phyloP scores from a whole-genome alignment of 2,329 filamentous ascomycete genomes.

The Davidsoniella eucalypti region DNA sequence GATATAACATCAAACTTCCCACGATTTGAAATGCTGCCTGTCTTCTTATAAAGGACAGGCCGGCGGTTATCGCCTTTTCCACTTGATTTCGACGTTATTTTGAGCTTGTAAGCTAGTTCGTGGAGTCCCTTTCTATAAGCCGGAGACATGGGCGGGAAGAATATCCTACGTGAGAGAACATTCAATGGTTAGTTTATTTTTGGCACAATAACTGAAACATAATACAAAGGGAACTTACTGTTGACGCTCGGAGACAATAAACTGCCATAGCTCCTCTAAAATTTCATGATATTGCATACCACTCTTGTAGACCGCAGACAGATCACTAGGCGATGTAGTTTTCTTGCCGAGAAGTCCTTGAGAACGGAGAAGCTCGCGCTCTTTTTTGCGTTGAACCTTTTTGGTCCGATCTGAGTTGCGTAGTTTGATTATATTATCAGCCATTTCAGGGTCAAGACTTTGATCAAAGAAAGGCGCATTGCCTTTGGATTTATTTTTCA shows the following conservation, averaged over 20 bases:
- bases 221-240: slow-evolving; percentile 33
- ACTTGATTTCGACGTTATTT: slow-evolving; percentile 68
- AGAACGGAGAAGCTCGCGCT: slow-evolving; percentile 51
- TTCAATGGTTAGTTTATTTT: slow-evolving; percentile 7
- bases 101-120: slow-evolving; percentile 56
- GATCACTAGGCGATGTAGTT: slow-evolving; percentile 56
- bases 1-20: neutral
- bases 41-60: slow-evolving; percentile 44
- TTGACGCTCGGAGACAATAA: slow-evolving; percentile 46
- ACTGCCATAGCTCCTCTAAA: slow-evolving; percentile 53
- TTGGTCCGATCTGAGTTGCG: slow-evolving; percentile 54
- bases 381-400: slow-evolving; percentile 53
- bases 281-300: slow-evolving; percentile 34
- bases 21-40: neutral
- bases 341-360: slow-evolving; percentile 49
- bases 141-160: slow-evolving; percentile 73
- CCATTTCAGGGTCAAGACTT: slow-evolving; percentile 50
- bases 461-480: slow-evolving; percentile 4
- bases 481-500: slow-evolving; percentile 1
- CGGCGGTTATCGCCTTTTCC: slow-evolving; percentile 59
- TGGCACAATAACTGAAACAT: neutral
- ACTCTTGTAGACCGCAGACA: slow-evolving; percentile 32
- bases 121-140: slow-evolving; percentile 63
- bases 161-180: slow-evolving; percentile 32
- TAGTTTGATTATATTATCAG: slow-evolving; percentile 37